Base-by-base conservation (phyloP, 805 yeast species). In the Starmerella sirachaensis region DNA sequence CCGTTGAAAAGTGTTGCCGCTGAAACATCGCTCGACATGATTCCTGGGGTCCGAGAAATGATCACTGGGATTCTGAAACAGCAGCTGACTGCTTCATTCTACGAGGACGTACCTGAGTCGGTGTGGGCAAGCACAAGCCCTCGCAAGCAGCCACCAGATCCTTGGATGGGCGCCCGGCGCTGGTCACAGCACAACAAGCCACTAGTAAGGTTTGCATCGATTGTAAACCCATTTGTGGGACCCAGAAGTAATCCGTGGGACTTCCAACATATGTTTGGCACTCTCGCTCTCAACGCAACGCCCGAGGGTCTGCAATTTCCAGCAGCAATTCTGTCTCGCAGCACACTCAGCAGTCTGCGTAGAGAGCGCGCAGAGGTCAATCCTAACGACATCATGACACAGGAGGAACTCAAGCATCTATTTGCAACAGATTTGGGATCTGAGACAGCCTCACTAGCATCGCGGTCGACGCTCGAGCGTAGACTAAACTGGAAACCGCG, bases 71-170 rank as follows among this genome's bases (percentile, higher is more conserved):
- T 48, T 19, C 40, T 58, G 35, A 45, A 47, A 36, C 31, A 37
- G 16, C 41, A 52, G 24, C 40, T 59, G 29, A 39, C 46, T 3
- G 56, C 47, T 23, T 42, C 59, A n/a, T 47, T 58, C 38, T 33
- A 45, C 17, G 60, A 58, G 23, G 63, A 58, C 38, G 45, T 58
- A 12, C 63, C 61, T 22, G 59, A 55, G 31, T 45, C 52, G 16
- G 41, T 57, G 16, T 53, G 57, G 49, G 44, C 53, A 24, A 38
- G 49, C 33, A 49, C 55, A 17, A 48, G 41, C 26, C 47, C 53
- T 3, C 13, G 11, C 2, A 19, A 39, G n/a, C 23, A 16, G 19
- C 40, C 38, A n/a, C 54, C 54, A 1, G 50, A 49, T 33, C 53
- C 54, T 9, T 34, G 37, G 16, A 35, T 18, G n/a, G 55, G 55